Percentiles rank a stretch among this genome's conserved stretches.
phyloP scores from a whole-genome alignment of 164 flowering plant species.

The Aristolochia californica region DNA sequence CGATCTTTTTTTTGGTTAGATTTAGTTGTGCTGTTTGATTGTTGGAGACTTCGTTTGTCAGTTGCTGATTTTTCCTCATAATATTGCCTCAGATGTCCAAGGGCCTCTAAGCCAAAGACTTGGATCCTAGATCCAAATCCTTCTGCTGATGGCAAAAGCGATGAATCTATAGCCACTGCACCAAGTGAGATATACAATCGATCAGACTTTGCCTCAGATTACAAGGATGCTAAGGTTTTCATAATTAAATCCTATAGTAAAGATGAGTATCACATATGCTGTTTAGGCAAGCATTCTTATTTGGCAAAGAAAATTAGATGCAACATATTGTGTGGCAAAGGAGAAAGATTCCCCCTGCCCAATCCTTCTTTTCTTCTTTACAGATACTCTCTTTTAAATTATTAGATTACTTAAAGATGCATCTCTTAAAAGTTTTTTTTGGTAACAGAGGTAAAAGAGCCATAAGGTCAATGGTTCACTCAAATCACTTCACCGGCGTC shows the following conservation, averaged over 20 bases:
- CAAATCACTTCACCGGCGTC: constrained; percentile 1
- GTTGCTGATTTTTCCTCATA: too few relatives aligned
- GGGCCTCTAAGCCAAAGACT: constrained; percentile 61
- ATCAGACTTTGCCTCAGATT: constrained; percentile 56
- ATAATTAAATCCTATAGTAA: constrained; percentile 91
- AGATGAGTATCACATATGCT: constrained; percentile 81
- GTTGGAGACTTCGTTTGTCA: too few relatives aligned
- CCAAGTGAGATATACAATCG: constrained; percentile 35
- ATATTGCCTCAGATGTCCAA: constrained; percentile 92
- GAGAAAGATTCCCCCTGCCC: constrained; percentile 51
- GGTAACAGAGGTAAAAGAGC: constrained; percentile 3
- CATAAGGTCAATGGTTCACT: constrained; percentile 6
- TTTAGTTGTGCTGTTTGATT: too few relatives aligned
- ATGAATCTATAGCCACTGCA: constrained; percentile 20
- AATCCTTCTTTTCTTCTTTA: constrained; percentile 74
- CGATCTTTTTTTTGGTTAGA: too few relatives aligned
- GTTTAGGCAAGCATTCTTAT: constrained; percentile 93
- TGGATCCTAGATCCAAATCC: constrained; percentile 40
- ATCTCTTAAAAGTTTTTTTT: constrained; percentile 3
- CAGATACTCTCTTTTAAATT: too few relatives aligned
- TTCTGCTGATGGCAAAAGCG: constrained; percentile 27
- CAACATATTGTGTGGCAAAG: constrained; percentile 66
- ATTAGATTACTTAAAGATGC: constrained; percentile 7
- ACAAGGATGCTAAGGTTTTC: constrained; percentile 69
- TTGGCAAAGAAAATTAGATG: constrained; percentile 81